Conservation (phyloP, 345 rosid species). For the Balakata baccata region DNA sequence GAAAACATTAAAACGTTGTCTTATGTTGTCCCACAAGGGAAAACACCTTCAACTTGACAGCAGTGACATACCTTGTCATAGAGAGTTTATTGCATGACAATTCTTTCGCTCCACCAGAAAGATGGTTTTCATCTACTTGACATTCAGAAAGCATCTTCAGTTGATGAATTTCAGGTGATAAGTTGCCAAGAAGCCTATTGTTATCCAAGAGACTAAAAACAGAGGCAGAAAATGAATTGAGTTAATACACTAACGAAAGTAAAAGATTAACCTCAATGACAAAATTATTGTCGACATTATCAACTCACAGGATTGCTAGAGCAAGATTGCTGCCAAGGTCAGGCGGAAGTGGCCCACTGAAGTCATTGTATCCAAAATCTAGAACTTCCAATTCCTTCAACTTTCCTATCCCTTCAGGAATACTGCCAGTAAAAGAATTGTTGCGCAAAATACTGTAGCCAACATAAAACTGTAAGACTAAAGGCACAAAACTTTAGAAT, state of each 20-base stretch:
- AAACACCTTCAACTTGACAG: slow-evolving; percentile 3
- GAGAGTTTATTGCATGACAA: slow-evolving; percentile 25
- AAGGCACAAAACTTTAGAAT: neutral
- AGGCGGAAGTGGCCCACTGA: slow-evolving; percentile 54
- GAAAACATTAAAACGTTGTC: neutral
- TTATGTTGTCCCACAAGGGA: neutral
- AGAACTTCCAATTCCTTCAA: slow-evolving; percentile 67
- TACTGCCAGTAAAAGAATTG: slow-evolving; percentile 64
- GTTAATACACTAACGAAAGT: neutral
- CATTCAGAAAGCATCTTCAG: slow-evolving; percentile 41
- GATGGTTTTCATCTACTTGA: slow-evolving; percentile 39
- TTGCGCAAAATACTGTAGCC: slow-evolving; percentile 62
- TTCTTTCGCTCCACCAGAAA: slow-evolving; percentile 18
- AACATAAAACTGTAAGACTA: neutral
- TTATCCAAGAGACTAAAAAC: slow-evolving; percentile 47
- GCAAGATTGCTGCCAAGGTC: slow-evolving; percentile 36
- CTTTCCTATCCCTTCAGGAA: slow-evolving; percentile 68
- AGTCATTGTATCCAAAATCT: slow-evolving; percentile 82
- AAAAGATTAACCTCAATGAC: neutral
- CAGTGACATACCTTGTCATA: slow-evolving; percentile 25
- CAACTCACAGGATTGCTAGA: slow-evolving; percentile 44
- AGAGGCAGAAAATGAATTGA: slow-evolving; percentile 1
- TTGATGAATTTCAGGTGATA: slow-evolving; percentile 39
- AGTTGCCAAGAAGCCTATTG: slow-evolving; percentile 39
- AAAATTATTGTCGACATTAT: slow-evolving; percentile 1